Percentiles rank a stretch among this genome's conserved stretches.
Conservation (phyloP, 306 rosid species). For the Macrotyloma uniflorum region DNA sequence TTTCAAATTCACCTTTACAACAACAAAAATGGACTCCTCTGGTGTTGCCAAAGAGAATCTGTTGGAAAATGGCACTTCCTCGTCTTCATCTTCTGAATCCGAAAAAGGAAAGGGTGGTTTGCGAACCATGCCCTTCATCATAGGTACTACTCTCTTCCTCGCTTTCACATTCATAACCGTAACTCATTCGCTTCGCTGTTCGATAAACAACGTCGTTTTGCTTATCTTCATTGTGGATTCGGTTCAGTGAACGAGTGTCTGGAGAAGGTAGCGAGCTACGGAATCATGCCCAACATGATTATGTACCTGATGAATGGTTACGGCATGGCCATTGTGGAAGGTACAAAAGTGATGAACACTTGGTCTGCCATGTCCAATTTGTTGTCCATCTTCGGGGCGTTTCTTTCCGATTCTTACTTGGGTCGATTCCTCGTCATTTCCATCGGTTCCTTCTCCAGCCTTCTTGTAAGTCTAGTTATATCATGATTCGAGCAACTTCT, state of each 20-base stretch:
- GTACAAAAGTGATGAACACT: slow-evolving; percentile 38
- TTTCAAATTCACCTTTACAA: no score
- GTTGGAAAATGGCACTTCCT: slow-evolving; percentile 1
- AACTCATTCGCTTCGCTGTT: not conserved
- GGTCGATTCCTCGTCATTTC: slow-evolving; percentile 54
- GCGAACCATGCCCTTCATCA: slow-evolving; percentile 61
- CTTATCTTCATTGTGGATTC: not conserved
- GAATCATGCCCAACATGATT: slow-evolving; percentile 58
- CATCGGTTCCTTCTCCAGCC: slow-evolving; percentile 52
- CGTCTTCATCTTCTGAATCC: not conserved
- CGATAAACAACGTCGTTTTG: not conserved
- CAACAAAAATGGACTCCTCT: slow-evolving; percentile 3
- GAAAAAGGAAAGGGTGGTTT: slow-evolving; percentile 59
- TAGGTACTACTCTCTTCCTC: slow-evolving; percentile 38
- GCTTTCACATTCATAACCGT: not conserved
- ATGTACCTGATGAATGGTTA: slow-evolving; percentile 46
- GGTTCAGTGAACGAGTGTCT: slow-evolving; percentile 48
- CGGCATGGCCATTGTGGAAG: slow-evolving; percentile 34
- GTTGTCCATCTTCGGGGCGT: slow-evolving; percentile 56
- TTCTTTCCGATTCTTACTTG: slow-evolving; percentile 53
- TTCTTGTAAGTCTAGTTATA: slow-evolving; percentile 39
- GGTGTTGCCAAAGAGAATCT: not conserved
- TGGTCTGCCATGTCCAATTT: slow-evolving; percentile 54
- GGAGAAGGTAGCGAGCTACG: slow-evolving; percentile 55
- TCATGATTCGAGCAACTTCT: no score